Base-by-base conservation (phyloP, 108 stramenopile genomes). In the Conticribra guillardii region DNA sequence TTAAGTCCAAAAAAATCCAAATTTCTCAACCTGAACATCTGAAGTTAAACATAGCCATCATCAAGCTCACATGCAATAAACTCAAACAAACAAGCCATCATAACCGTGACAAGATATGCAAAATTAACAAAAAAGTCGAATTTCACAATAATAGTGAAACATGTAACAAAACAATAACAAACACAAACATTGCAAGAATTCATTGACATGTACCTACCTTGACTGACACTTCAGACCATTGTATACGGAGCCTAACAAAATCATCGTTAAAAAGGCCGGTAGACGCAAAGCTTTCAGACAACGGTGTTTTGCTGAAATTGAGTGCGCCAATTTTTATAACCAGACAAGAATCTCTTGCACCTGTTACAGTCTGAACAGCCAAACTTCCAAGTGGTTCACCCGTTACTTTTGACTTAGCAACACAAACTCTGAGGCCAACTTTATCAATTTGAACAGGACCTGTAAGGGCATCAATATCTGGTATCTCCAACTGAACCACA, bases 301-400 rank as follows among this genome's bases (percentile, higher is more conserved):
- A 46, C 57, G 45, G 41, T 32, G 44, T 37, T 51, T 65, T 54
- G 21, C 76, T 82, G 28, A 71, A 54, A 30, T 77, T 87, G 23
- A 92, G 56, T 46, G 85, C 88, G 26, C 90, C 91, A 48, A 95
- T 75, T 67, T 95, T 95, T 1, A 95, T 81, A 34, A 95, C 94
- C 19, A 91, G 53, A 24, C 86, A 78, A 9, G 89, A 85, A 61
- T 90, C 85, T 26, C 71, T 74, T 22, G 84, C 77, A 31, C 90
- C 94, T 32, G 89, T 80, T 3, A 86, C 85, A 34, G 94, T 95
- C 53, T 95, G 91, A 9, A 95, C 54, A 7, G 87, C 88, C 18
- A 95, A 64, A 55, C 87, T 92, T 19, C 94, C 94, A 22, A 91
- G 50, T 1, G 86, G 73, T 56, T 67, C 59, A 19, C 91, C 89